Evolutionary conservation across 2,329 filamentous ascomycete genomes (phyloP), one percentile per base, ranked within the genome.

Genomic region (Paecilomyces dactylethromorphus): DNA sequence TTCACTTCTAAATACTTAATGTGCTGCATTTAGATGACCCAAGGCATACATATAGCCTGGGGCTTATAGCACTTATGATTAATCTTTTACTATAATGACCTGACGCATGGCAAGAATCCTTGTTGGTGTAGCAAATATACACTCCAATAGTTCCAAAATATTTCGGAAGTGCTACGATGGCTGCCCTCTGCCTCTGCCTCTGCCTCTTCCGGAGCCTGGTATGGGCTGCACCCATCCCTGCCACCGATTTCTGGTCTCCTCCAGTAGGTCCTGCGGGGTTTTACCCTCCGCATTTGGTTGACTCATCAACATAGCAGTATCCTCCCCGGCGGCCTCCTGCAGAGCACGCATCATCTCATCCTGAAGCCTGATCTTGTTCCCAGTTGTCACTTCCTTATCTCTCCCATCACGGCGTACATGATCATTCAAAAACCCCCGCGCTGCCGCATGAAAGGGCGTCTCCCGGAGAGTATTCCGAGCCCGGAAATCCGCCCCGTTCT

Each of bases 401-500:
- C 49, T 31, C 29, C 54, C 53, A 45, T 45, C 35, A 50, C n/a
- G 52, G 33, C 18, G 39, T n/a, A 33, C 57, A 45, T 49, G 35
- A 18, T 53, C 29, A 32, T 52, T 29, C 50, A 58, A 12, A 53
- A 54, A 54, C 33, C 61, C 59, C 3, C 58, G 56, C 57, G 63
- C 60, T 32, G 59, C 65, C 59, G 60, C 58, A 62, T 69, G 67
- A 22, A 68, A 56, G 2, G 60, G 62, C 51, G 64, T 66, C 24
- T 69, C 63, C 21, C 64, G 63, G 18, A 60, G 45, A 24, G 56
- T 54, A 58, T 65, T 63, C 51, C 32, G 56, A n/a, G 58, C 54
- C 12, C 52, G 35, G 53, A 69, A 33, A 64, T 65, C 59, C 39
- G 65, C 63, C 2, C 63, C 62, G 15, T 45, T 51, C 35, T 45